These are phyloP conservation scores for Secale cereale DNA, from an alignment of 176 grass and related monocot species.

Conservation along the genomic window DNA sequence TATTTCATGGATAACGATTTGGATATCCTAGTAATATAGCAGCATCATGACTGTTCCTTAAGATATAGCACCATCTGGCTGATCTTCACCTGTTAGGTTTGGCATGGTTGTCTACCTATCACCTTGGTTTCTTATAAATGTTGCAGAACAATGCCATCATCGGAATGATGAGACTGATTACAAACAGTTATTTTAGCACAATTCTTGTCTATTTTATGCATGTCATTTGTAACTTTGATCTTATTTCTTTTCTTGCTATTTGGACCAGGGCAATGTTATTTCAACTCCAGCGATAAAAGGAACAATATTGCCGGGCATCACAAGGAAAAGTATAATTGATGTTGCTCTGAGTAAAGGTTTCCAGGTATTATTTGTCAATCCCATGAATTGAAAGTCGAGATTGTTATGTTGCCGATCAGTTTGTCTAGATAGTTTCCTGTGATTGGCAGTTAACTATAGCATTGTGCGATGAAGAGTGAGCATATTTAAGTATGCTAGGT, in stretches of 20 bases:
- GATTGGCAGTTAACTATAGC: background rate
- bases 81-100: background rate
- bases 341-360: slow-evolving; percentile 73
- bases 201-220: background rate
- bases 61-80: background rate
- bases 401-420: background rate
- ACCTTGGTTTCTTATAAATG: background rate
- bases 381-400: background rate
- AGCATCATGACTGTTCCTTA: background rate
- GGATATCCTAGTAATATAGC: background rate
- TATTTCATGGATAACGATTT: background rate
- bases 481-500: background rate
- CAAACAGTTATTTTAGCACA: slow-evolving; percentile 2
- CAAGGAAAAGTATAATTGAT: slow-evolving; percentile 98
- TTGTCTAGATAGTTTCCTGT: background rate
- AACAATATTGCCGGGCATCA: slow-evolving; percentile 98
- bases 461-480: background rate
- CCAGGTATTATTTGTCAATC: slow-evolving; percentile 45
- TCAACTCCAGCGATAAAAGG: slow-evolving; percentile 74
- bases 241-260: slow-evolving; percentile 17
- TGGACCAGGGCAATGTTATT: slow-evolving; percentile 72
- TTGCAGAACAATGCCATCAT: background rate
- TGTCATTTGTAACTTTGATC: slow-evolving; percentile 1
- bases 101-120: background rate
- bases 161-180: background rate